Conservation (phyloP, 2,329 filamentous ascomycete species). For the Ceratocystis cacaofunesta region DNA sequence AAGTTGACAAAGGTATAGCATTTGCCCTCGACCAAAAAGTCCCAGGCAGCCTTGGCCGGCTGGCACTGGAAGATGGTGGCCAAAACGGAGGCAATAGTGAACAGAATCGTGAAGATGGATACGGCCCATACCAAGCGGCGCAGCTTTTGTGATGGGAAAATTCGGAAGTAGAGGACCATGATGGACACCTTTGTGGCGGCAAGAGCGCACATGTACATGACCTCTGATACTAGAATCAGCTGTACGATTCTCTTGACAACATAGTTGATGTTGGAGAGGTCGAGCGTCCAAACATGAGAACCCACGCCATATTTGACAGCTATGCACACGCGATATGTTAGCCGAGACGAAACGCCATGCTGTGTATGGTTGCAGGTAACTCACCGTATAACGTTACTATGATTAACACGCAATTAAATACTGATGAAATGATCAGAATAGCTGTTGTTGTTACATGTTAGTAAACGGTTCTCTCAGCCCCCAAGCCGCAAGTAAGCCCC, state of each 20-base stretch:
- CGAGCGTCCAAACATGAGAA: conserved; percentile 11
- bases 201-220: conserved; percentile 24
- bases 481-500: background rate
- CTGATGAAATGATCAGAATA: conserved; percentile 10
- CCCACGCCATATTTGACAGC: conserved; percentile 14
- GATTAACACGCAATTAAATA: conserved; percentile 6
- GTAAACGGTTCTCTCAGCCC: background rate
- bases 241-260: conserved; percentile 11
- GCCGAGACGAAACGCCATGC: background rate
- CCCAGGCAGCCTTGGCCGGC: conserved; percentile 22
- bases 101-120: conserved; percentile 20
- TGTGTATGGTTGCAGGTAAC: background rate
- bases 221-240: conserved; percentile 22
- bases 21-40: conserved; percentile 18
- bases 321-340: conserved; percentile 6
- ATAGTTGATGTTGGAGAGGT: conserved; percentile 4
- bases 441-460: background rate
- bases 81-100: conserved; percentile 21
- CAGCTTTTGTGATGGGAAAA: conserved; percentile 22
- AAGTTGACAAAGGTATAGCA: conserved; percentile 22
- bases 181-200: conserved; percentile 25
- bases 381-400: conserved; percentile 6
- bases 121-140: conserved; percentile 21
- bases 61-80: conserved; percentile 22
- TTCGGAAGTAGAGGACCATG: conserved; percentile 24